Conservation (phyloP, 2,329 filamentous ascomycete genomes). For the Hymenoscyphus fraxineus region DNA sequence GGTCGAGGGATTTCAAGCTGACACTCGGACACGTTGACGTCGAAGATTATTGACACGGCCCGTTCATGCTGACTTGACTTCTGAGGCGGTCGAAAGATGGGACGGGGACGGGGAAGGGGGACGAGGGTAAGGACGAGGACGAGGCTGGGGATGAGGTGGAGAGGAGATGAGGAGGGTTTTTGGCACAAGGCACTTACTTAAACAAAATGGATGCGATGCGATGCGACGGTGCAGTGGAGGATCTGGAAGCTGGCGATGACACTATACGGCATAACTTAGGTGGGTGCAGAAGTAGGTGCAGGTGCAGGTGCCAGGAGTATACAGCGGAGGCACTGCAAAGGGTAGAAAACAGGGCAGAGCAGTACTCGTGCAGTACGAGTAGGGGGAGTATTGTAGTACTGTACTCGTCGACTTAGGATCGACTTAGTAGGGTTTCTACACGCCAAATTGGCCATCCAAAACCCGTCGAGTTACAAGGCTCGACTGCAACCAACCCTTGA, state of each 20-base stretch:
- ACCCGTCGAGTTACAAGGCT: too few species aligned
- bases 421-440: too few species aligned
- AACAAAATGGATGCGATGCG: conserved; percentile 9
- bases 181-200: conserved; percentile 5
- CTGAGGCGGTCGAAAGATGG: not conserved
- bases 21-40: conserved; percentile 23
- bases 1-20: conserved; percentile 12
- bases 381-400: not conserved
- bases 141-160: not conserved
- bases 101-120: not conserved
- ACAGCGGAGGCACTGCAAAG: not conserved
- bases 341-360: not conserved
- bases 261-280: conserved; percentile 14
- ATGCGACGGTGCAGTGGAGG: too few species aligned
- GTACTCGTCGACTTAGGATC: not conserved
- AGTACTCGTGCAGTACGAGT: not conserved
- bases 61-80: conserved; percentile 9
- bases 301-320: not conserved
- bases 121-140: not conserved
- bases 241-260: not conserved
- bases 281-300: conserved; percentile 12
- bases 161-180: not conserved
- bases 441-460: too few species aligned
- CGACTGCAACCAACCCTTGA: too few species aligned
- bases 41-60: conserved; percentile 16